Evolutionary conservation across 2,329 filamentous ascomycete genomes (phyloP).

Genomic region (Beauveria rudraprayagi): DNA sequence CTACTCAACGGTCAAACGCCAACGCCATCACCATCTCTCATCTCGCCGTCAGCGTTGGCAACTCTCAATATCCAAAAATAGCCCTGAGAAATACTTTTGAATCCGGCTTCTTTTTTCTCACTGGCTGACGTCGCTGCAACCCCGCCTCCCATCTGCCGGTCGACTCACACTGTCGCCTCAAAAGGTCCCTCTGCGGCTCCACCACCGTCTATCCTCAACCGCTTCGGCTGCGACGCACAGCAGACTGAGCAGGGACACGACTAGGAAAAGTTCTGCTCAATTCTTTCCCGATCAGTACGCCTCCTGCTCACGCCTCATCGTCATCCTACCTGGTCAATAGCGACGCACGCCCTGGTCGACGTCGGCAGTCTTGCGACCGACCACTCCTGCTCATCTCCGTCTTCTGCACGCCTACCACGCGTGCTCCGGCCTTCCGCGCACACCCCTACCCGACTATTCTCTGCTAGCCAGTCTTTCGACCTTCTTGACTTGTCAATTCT

Average conservation of each 20-base stretch:
- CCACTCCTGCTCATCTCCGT: neutral
- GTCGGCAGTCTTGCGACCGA: slow-evolving; percentile 1
- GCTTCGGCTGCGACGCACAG: neutral
- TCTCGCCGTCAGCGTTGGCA: neutral
- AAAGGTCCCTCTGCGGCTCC: slow-evolving; percentile 5
- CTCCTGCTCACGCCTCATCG: neutral
- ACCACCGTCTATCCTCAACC: slow-evolving; percentile 7
- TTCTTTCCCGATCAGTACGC: neutral
- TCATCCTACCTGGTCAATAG: neutral
- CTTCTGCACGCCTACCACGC: neutral
- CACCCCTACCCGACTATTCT: neutral
- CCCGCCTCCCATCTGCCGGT: slow-evolving; percentile 4
- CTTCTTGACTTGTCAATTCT: slow-evolving; percentile 3
- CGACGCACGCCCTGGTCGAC: neutral
- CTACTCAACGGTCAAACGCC: neutral
- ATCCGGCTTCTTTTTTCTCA: neutral
- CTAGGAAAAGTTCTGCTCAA: neutral
- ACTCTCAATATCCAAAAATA: neutral
- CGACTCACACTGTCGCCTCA: neutral
- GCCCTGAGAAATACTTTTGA: neutral
- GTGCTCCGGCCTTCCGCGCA: slow-evolving; percentile 3
- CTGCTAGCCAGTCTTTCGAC: neutral
- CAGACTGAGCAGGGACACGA: neutral
- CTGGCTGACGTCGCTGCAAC: neutral
- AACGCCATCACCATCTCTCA: neutral